A percentile compares a stretch with the other conserved stretches of the same genome.
phyloP scores from a whole-genome alignment of 139 green algal genomes.

The Volvox reticuliferus region DNA sequence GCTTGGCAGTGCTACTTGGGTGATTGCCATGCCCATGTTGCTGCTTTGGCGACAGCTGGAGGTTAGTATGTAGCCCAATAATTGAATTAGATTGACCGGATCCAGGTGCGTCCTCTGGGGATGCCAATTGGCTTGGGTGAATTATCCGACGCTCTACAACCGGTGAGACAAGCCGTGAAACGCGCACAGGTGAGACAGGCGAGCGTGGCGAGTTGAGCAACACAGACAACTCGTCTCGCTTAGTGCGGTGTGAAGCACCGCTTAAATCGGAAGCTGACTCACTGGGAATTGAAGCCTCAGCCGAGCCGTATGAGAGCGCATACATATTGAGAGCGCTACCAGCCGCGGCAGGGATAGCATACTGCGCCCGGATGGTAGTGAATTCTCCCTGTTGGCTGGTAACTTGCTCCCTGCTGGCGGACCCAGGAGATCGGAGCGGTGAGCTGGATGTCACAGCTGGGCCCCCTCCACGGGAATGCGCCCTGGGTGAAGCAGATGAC shows the following conservation, averaged over 20 bases:
- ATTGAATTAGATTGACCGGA: too few species aligned
- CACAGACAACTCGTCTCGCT: background rate
- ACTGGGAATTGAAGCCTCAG: too few species aligned
- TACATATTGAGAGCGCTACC: too few species aligned
- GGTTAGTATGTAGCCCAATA: too few species aligned
- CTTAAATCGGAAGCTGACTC: background rate
- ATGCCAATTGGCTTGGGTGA: too few species aligned
- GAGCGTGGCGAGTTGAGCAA: slow-evolving; percentile 28
- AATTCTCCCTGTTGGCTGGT: background rate
- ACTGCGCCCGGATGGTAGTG: background rate
- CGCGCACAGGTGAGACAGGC: slow-evolving; percentile 17
- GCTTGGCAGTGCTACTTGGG: too few species aligned
- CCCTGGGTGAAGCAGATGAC: background rate
- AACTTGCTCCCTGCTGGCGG: background rate
- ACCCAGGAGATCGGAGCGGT: background rate
- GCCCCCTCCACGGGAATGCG: background rate
- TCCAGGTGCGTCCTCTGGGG: too few species aligned
- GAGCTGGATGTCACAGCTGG: background rate
- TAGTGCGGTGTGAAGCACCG: background rate
- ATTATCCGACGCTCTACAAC: background rate
- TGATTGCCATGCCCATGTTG: too few species aligned
- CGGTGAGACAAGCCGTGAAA: background rate
- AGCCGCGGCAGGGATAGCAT: too few species aligned
- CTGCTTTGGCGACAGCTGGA: too few species aligned
- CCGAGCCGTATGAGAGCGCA: too few species aligned